Evolutionary conservation across 257 asterid genomes (phyloP).

Genomic region (Solanum chilense): DNA sequence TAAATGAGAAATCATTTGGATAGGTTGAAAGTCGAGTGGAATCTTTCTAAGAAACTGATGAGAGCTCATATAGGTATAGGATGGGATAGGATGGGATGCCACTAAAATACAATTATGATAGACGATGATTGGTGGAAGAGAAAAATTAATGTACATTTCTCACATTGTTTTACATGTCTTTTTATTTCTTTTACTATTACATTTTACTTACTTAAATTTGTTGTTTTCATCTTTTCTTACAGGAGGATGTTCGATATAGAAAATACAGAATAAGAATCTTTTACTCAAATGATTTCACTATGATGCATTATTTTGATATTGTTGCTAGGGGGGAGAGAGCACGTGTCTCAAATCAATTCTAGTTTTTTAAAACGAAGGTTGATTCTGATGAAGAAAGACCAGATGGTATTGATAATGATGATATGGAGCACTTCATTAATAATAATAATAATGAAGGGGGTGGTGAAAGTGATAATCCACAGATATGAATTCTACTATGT

Average conservation of each 20-base stretch:
- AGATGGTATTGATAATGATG: background rate
- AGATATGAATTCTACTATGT: background rate
- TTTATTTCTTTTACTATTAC: background rate
- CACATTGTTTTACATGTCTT: background rate
- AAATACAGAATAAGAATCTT: background rate
- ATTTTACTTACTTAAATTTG: too few relatives aligned
- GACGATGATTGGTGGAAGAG: background rate
- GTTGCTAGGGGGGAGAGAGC: background rate
- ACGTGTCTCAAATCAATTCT: background rate
- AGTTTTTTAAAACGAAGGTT: background rate
- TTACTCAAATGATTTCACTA: background rate
- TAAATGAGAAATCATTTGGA: too few relatives aligned
- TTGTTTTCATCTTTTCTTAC: background rate
- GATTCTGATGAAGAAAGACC: background rate
- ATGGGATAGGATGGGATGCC: background rate
- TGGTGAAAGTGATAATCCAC: background rate
- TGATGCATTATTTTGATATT: background rate
- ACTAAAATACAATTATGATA: background rate
- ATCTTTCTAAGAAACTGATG: too few relatives aligned
- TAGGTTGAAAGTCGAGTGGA: background rate
- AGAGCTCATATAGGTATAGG: background rate
- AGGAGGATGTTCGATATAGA: background rate
- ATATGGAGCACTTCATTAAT: background rate
- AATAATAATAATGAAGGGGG: background rate
- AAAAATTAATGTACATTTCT: background rate